Evolutionary conservation across 805 yeast species (phyloP), one percentile per base, ranked within the genome.

Genomic region (Cyberlindnera euphorbiae): DNA sequence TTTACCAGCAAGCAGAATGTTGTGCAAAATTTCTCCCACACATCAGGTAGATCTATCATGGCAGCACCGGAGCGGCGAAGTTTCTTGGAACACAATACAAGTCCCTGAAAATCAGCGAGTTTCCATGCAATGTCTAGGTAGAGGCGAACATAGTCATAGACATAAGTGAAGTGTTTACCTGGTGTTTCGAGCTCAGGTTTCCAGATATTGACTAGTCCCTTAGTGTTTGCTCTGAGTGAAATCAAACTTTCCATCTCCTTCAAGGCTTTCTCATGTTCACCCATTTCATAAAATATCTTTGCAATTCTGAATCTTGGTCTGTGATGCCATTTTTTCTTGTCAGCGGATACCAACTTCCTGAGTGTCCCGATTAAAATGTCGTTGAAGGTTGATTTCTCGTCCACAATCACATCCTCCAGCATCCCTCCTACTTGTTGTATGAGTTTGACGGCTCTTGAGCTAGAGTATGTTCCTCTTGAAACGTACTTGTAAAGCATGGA

Each of bases 241-340:
- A 89, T 73, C 13, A 87, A 62, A 0, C 66, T 53, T 2, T 73
- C 64, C 73, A 90, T 75, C 45, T 82, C 86, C 10, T 71, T 71
- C 30, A 68, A 65, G 0, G 97, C 93, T 1, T 62, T 66, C 3
- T 60, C 59, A 7, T 60, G 44, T 38, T 83, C 77, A 2, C 67
- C 58, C 26, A 75, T 67, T 4, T 77, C 75, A 35, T 62, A 69
- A 13, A 66, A 59, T 9, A 89, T 77, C 35, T 62, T 67, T 0
- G 97, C 87, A 12, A 84, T 63, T 43, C 88, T 66, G 52, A 71
- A 88, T 3, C 75, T 68, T 2, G 97, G 94, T 35, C 83, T 73
- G 53, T 93, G 97, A 35, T 88, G 95, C 97, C 97, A 88, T 35
- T 78, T 84, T 54, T 79, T 84, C 54, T 82, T 88, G 55, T 90